phyloP scores from a whole-genome alignment of 2,329 filamentous ascomycete genomes.

The Pseudogymnoascus sp. region DNA sequence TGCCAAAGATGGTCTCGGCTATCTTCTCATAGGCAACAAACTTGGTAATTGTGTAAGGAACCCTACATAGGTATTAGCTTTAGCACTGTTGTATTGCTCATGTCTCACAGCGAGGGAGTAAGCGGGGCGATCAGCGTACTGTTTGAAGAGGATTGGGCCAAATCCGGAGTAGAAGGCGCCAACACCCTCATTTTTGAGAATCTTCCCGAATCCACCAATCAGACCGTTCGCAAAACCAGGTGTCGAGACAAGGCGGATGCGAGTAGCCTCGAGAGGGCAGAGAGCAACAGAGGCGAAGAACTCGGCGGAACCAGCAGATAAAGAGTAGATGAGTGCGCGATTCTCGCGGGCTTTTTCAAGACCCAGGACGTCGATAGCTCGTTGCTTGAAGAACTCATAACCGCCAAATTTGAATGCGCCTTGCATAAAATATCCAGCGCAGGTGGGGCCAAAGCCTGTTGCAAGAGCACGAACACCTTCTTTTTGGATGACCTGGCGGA shows the following conservation, averaged over 20 bases:
- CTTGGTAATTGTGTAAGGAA: constrained; percentile 92
- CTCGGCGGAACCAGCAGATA: constrained; percentile 55
- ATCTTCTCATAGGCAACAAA: constrained; percentile 93
- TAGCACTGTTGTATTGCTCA: not conserved
- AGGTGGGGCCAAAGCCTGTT: constrained; percentile 78
- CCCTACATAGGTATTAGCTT: constrained; percentile 38
- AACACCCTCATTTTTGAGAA: constrained; percentile 71
- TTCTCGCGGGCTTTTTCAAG: constrained; percentile 70
- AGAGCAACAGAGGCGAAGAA: constrained; percentile 73
- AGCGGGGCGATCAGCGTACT: constrained; percentile 39
- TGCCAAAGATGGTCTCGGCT: constrained; percentile 60
- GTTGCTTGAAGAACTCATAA: constrained; percentile 95
- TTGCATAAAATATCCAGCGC: constrained; percentile 88
- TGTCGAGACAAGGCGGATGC: constrained; percentile 86
- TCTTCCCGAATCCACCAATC: constrained; percentile 72
- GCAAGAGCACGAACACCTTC: constrained; percentile 81
- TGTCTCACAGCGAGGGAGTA: not conserved
- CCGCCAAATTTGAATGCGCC: constrained; percentile 90
- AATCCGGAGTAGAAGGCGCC: constrained; percentile 88
- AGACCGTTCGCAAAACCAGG: constrained; percentile 78
- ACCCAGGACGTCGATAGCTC: constrained; percentile 72
- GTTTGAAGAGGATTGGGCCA: constrained; percentile 77
- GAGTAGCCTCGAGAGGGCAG: constrained; percentile 85
- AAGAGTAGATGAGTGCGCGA: constrained; percentile 74
- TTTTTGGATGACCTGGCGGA: constrained; percentile 74